Conservation (phyloP, 2,329 filamentous ascomycete genomes). For the Parasarocladium wereldwijsianum region DNA sequence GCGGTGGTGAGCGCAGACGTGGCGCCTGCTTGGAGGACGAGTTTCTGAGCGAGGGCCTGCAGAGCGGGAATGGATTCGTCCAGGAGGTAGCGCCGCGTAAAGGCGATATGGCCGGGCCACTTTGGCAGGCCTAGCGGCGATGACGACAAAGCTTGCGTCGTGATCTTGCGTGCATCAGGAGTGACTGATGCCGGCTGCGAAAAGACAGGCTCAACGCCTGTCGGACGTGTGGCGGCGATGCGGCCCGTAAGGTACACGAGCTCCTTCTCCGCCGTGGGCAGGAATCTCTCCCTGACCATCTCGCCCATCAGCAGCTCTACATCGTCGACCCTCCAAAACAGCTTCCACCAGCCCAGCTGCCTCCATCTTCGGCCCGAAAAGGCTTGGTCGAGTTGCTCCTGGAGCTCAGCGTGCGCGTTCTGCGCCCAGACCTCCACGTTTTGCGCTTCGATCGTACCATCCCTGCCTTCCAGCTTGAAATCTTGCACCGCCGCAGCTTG, state of each 20-base stretch:
- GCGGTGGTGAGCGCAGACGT: conserved; percentile 50
- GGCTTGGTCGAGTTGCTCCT: conserved; percentile 61
- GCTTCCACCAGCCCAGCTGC: conserved; percentile 80
- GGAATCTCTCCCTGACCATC: conserved; percentile 62
- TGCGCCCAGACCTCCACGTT: conserved; percentile 62
- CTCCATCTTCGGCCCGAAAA: conserved; percentile 67
- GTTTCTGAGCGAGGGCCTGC: conserved; percentile 57
- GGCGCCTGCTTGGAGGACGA: conserved; percentile 61
- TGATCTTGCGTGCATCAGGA: too few relatives aligned
- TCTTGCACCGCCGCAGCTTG: conserved; percentile 29
- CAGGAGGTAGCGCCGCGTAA: conserved; percentile 52
- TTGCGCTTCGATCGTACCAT: conserved; percentile 6
- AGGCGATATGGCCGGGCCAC: conserved; percentile 65
- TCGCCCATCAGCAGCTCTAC: conserved; percentile 71
- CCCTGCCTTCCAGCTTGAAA: conserved; percentile 9
- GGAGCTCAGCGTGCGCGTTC: conserved; percentile 67
- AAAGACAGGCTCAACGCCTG: conserved; percentile 16
- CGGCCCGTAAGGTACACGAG: conserved; percentile 73
- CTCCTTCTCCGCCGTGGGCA: conserved; percentile 63
- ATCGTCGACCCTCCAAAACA: conserved; percentile 90
- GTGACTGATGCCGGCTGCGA: conserved; percentile 20
- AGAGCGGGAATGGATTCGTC: conserved; percentile 54
- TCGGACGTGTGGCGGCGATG: conserved; percentile 35
- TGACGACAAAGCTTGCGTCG: too few relatives aligned
- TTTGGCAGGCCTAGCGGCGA: conserved; percentile 19